Base-by-base conservation (phyloP, 192 early-diverging fungal species). In the Irineochytrium annulatum region DNA sequence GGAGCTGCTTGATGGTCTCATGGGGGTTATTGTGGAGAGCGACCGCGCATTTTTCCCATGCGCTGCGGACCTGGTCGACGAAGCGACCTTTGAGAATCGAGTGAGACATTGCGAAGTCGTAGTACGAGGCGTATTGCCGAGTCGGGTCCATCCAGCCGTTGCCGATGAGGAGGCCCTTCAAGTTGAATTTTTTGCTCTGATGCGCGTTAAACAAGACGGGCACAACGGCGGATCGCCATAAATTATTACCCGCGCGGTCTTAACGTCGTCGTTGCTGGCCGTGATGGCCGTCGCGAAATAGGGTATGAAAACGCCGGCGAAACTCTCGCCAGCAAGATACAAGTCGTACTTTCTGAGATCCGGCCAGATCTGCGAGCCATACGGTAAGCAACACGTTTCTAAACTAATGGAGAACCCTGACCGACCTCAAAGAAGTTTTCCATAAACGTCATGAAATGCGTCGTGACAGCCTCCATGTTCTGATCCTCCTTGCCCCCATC, bases 131-230 rank as follows among this genome's bases (percentile, higher is more conserved):
- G 31, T 20, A 59, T 26, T 79, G 78, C 34, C 72, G 68, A 26
- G 63, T 39, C 28, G 86, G 85, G 39, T 90, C 88, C 20, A 90
- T 75, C 88, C 88, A 90, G n/a, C 86, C 86, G 65, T 86, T 90
- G 22, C 88, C 88, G 46, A 90, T 80, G 59, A 79, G 63, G 14
- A 88, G 20, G 0, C 85, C 84, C 29, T 68, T 33, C 8, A 88
- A 27, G 32, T 77, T 63, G n/a, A 71, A 28, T 46, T 46, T n/a
- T 2, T 13, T 34, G 22, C 16, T 55, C 1, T 3, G 14, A 11
- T 39, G 16, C 17, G 43, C 19, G 6, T 13, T 43, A 3, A 58
- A 43, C 26, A 24, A 44, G 13, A 14, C 20, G 6, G 19, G 28
- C 28, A 49, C 11, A 19, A 49, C 20, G 46, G 19, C 11, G 19